A percentile compares a stretch with the other conserved stretches of the same genome.
Conservation (phyloP, 768 basidiomycete species). For the Thelephora ganbajun region DNA sequence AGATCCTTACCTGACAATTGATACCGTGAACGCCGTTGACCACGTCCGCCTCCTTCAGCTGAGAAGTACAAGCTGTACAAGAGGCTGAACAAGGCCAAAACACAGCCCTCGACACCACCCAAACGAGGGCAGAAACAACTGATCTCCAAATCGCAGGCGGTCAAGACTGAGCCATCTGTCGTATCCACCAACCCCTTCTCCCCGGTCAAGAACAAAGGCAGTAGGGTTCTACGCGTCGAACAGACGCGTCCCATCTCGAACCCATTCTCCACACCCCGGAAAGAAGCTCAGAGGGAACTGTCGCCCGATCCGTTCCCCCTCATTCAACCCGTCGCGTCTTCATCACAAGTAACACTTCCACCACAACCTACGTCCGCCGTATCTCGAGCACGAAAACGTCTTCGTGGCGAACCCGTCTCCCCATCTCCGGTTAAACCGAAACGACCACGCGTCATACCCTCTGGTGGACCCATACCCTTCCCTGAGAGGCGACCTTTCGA, state of each 20-base stretch:
- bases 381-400: slow-evolving; percentile 61
- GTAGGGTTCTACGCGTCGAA: slow-evolving; percentile 22
- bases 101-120: slow-evolving; percentile 21
- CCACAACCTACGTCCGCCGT: slow-evolving; percentile 24
- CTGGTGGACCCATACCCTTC: slow-evolving; percentile 18
- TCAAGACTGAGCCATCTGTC: slow-evolving; percentile 37
- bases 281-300: slow-evolving; percentile 15
- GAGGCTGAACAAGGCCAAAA: slow-evolving; percentile 40
- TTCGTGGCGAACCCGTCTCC: slow-evolving; percentile 73
- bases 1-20: slow-evolving; percentile 14
- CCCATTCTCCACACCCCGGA: slow-evolving; percentile 32
- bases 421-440: slow-evolving; percentile 74
- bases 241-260: slow-evolving; percentile 18
- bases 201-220: slow-evolving; percentile 47
- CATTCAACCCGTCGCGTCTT: slow-evolving; percentile 12
- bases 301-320: slow-evolving; percentile 30
- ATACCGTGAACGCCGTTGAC: slow-evolving; percentile 7
- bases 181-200: slow-evolving; percentile 67
- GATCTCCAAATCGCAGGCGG: slow-evolving; percentile 34
- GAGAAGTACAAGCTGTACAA: slow-evolving; percentile 77
- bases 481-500: slow-evolving; percentile 7
- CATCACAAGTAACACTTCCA: slow-evolving; percentile 1
- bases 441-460: slow-evolving; percentile 40
- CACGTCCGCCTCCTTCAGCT: slow-evolving; percentile 27
- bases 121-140: slow-evolving; percentile 18